Conservation (phyloP, 331 rosid genomes). For the Dryas integrifolia region DNA sequence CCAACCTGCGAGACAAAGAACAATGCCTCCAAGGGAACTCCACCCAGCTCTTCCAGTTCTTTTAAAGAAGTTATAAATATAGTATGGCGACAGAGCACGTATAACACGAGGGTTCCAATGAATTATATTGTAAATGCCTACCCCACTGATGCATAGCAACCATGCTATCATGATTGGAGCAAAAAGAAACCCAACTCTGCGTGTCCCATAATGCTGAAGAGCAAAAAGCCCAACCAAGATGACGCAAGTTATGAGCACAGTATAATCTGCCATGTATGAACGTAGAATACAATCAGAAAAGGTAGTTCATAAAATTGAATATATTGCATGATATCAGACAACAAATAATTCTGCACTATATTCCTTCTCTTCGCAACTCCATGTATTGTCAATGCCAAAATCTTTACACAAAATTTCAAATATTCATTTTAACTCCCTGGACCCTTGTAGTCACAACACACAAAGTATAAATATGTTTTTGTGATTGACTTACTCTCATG, state of each 20-base stretch:
- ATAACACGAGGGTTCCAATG: constrained; percentile 37
- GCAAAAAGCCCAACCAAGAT: constrained; percentile 36
- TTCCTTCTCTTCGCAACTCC: too few species aligned
- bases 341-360: not conserved
- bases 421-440: not conserved
- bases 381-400: too few species aligned
- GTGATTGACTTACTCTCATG: constrained; percentile 36
- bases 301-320: not conserved
- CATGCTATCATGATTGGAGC: constrained; percentile 39
- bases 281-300: not conserved
- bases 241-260: constrained; percentile 34
- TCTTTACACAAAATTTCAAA: not conserved
- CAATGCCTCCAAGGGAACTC: constrained; percentile 38
- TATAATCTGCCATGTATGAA: constrained; percentile 29
- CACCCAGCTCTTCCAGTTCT: constrained; percentile 34
- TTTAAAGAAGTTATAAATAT: constrained; percentile 30
- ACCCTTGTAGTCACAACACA: not conserved
- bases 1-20: constrained; percentile 39
- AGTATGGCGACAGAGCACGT: constrained; percentile 33
- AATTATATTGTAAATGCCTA: constrained; percentile 37
- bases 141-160: constrained; percentile 30
- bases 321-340: constrained; percentile 2
- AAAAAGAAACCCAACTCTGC: constrained; percentile 37
- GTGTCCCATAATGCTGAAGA: constrained; percentile 43
- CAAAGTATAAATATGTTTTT: not conserved